Percentiles rank a stretch among this genome's conserved stretches.
Conservation (phyloP, 805 yeast genomes). For the Candida palmyrensis region DNA sequence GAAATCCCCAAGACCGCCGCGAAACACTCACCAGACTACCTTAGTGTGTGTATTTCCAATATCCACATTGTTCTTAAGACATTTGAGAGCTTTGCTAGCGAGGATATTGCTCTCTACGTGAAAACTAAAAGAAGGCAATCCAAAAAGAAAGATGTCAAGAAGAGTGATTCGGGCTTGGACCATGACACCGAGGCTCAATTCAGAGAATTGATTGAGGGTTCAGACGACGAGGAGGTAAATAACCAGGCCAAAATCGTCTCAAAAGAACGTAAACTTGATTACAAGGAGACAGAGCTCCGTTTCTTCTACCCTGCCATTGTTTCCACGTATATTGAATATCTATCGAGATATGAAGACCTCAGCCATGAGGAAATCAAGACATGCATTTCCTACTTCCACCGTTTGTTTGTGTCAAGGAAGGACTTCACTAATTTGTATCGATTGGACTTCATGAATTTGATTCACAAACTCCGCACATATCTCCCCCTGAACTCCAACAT, state of each 20-base stretch:
- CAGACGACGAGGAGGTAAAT: conserved; percentile 31
- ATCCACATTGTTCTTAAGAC: conserved; percentile 61
- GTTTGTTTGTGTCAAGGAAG: conserved; percentile 55
- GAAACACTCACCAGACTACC: conserved; percentile 57
- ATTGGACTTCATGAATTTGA: conserved; percentile 66
- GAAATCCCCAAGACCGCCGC: conserved; percentile 59
- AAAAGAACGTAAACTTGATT: conserved; percentile 45
- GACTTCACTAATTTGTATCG: conserved; percentile 58
- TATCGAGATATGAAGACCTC: conserved; percentile 60
- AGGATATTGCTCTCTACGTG: conserved; percentile 47
- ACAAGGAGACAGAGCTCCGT: conserved; percentile 31
- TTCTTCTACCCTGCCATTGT: conserved; percentile 59
- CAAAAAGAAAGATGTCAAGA: conserved; percentile 19
- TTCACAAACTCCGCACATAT: conserved; percentile 45
- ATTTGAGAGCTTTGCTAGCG: conserved; percentile 60
- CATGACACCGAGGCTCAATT: conserved; percentile 17
- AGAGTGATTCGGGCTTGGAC: conserved; percentile 17
- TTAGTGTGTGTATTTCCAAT: conserved; percentile 57
- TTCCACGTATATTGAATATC: conserved; percentile 57
- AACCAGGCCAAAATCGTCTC: conserved; percentile 28
- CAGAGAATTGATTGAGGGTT: conserved; percentile 24
- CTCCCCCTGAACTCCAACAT: conserved; percentile 41
- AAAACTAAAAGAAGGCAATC: conserved; percentile 37
- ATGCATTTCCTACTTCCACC: conserved; percentile 65
- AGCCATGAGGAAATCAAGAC: conserved; percentile 54